Base-by-base conservation (phyloP, 495 filamentous ascomycete genomes). In the Aspergillus haitiensis region DNA sequence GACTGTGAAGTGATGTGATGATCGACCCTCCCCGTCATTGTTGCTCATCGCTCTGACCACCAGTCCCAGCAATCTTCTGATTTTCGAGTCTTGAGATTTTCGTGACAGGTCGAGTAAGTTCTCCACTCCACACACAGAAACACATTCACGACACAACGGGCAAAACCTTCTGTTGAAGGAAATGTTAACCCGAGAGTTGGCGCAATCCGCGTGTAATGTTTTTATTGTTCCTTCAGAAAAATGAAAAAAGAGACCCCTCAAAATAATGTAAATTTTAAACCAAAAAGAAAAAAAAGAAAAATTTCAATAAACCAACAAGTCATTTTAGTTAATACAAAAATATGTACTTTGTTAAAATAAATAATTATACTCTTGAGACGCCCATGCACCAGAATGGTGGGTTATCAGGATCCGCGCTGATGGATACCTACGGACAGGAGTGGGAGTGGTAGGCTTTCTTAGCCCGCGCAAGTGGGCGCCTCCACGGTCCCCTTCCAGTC, bases 81-180 rank as follows among this genome's bases (percentile, higher is more conserved):
- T 47, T 54, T 55, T 61, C 33, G 45, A 60, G 58, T 44, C 45
- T 54, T 45, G 49, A 52, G 44, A 47, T 47, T 47, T 48, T 27
- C n/a, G 18, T 62, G 59, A 62, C 54, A 62, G 59, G 59, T 56
- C 59, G 16, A 59, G 45, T 39, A 35, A 35, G 31, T 12, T 46
- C 54, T 56, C 59, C 54, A 56, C 59, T 9, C 47, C 13, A 52
- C 13, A 39, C 51, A 42, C 35, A 55, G 36, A 58, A 27, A 27
- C 21, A 27, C 21, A 27, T 27, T 27, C 21, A 27, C 21, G 21
- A 27, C 21, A 27, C 21, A 3, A 27, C 21, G 21, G 21, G 3
- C 21, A 27, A 27, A 27, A 27, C 3, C 39, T 51, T 36, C 27
- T 46, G 39, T 47, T 31, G 35, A 60, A 46, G 51, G 33, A 53